Evolutionary conservation across 768 basidiomycete species (phyloP).

Genomic region (Hypsizygus marmoreus): DNA sequence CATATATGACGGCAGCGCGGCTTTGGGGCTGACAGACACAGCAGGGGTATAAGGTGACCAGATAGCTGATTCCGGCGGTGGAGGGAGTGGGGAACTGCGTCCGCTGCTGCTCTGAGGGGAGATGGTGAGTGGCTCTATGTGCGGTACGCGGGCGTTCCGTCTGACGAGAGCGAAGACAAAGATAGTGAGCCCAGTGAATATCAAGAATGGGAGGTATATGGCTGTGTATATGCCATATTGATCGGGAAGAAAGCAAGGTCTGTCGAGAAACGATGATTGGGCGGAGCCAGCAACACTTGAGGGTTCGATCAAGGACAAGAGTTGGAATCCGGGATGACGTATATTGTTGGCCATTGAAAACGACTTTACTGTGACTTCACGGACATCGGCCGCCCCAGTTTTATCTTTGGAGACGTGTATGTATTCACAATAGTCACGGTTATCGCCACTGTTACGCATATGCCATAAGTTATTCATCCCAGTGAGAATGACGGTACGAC

Average conservation of each 20-base stretch:
- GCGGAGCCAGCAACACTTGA: conserved; percentile 29
- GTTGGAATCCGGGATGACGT: conserved; percentile 78
- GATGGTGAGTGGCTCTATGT: conserved; percentile 28
- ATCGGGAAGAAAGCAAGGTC: conserved; percentile 80
- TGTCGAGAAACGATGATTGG: conserved; percentile 55
- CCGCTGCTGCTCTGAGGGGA: conserved; percentile 32
- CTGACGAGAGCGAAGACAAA: conserved; percentile 49
- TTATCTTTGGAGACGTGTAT: conserved; percentile 42
- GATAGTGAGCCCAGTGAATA: conserved; percentile 44
- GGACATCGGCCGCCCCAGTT: conserved; percentile 35
- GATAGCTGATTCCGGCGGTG: conserved; percentile 36
- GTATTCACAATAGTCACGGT: conserved; percentile 89
- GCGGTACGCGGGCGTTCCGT: conserved; percentile 26
- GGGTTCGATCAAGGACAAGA: conserved; percentile 62
- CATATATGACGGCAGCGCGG: conserved; percentile 36
- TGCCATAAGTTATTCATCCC: background rate
- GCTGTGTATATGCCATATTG: conserved; percentile 59
- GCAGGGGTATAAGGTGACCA: conserved; percentile 46
- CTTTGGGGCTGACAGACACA: conserved; percentile 39
- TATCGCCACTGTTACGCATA: conserved; percentile 64
- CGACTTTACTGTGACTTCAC: conserved; percentile 87
- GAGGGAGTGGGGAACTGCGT: conserved; percentile 24
- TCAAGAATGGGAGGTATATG: conserved; percentile 65
- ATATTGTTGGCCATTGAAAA: conserved; percentile 80
- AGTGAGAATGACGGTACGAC: conserved; percentile 14